phyloP scores from a whole-genome alignment of 768 basidiomycete genomes.

The Exidia glandulosa region DNA sequence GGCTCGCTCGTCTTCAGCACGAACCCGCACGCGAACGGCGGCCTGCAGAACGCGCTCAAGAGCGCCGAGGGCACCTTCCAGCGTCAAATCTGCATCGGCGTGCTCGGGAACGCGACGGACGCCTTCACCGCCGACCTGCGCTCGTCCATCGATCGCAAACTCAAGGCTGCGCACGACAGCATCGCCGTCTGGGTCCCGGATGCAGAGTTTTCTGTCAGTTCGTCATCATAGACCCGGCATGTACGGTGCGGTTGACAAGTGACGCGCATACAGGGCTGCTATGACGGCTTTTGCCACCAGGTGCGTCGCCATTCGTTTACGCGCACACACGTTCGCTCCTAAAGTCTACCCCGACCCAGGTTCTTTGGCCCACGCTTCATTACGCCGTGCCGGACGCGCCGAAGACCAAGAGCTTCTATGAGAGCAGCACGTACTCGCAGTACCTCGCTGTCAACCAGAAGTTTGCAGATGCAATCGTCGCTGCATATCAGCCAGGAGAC shows the following conservation, averaged over 20 bases:
- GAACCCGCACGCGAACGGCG: constrained; percentile 75
- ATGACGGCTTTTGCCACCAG: constrained; percentile 84
- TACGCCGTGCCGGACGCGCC: constrained; percentile 82
- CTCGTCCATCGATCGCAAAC: constrained; percentile 41
- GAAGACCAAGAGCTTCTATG: constrained; percentile 71
- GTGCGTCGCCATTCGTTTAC: constrained; percentile 27
- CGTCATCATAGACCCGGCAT: too few species aligned
- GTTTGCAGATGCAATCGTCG: constrained; percentile 77
- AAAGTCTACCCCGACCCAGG: constrained; percentile 18
- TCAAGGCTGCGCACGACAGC: constrained; percentile 26
- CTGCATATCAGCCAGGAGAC: constrained; percentile 78
- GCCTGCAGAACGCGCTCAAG: constrained; percentile 67
- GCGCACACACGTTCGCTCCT: constrained; percentile 16
- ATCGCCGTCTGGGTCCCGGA: constrained; percentile 47
- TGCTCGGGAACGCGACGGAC: constrained; percentile 64
- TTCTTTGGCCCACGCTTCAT: constrained; percentile 81
- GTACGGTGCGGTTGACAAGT: too few species aligned
- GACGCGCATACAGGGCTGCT: constrained; percentile 64
- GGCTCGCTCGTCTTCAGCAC: constrained; percentile 34
- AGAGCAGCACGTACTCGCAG: constrained; percentile 69
- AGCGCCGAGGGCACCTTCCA: constrained; percentile 48
- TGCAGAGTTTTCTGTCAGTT: too few species aligned
- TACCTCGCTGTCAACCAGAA: constrained; percentile 85
- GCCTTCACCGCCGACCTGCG: constrained; percentile 44
- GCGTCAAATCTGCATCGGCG: constrained; percentile 54